phyloP scores from a whole-genome alignment of 352 stramenopile genomes.

The Globisporangium uncinulatum region DNA sequence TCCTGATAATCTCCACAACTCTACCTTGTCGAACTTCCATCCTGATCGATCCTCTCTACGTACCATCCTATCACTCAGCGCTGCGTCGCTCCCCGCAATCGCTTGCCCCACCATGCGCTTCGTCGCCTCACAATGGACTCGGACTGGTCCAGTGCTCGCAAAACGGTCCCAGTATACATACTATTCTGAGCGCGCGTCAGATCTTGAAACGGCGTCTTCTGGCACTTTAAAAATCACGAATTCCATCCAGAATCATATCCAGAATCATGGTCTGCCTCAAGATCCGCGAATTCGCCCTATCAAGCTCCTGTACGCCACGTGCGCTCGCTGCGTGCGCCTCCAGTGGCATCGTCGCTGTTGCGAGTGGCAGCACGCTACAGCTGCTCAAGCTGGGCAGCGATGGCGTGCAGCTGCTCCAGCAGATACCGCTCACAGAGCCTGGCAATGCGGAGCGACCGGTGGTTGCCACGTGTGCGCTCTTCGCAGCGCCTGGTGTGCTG shows the following conservation, averaged over 20 bases:
- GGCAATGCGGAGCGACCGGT: not conserved
- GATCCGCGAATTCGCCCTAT: not conserved
- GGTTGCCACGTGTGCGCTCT: constrained; percentile 31
- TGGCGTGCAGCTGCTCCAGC: not conserved
- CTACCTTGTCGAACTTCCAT: no score
- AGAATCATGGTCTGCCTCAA: not conserved
- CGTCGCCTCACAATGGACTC: no score
- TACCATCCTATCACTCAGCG: constrained; percentile 1
- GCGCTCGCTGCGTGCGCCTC: not conserved
- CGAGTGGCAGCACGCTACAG: not conserved
- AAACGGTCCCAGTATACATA: not conserved
- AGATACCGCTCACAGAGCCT: not conserved
- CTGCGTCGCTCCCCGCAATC: not conserved
- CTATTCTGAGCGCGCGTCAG: not conserved
- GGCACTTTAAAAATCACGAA: not conserved
- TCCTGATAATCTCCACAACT: no score
- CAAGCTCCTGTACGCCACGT: not conserved
- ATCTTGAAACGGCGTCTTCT: not conserved
- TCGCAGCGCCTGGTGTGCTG: constrained; percentile 35
- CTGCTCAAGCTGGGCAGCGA: constrained; percentile 11
- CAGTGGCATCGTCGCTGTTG: not conserved
- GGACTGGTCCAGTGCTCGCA: not conserved
- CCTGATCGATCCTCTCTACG: not conserved
- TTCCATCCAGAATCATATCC: not conserved
- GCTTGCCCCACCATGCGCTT: not conserved